Evolutionary conservation across 2,329 filamentous ascomycete genomes (phyloP).

Genomic region (Aspergillus oerlinghausenensis): DNA sequence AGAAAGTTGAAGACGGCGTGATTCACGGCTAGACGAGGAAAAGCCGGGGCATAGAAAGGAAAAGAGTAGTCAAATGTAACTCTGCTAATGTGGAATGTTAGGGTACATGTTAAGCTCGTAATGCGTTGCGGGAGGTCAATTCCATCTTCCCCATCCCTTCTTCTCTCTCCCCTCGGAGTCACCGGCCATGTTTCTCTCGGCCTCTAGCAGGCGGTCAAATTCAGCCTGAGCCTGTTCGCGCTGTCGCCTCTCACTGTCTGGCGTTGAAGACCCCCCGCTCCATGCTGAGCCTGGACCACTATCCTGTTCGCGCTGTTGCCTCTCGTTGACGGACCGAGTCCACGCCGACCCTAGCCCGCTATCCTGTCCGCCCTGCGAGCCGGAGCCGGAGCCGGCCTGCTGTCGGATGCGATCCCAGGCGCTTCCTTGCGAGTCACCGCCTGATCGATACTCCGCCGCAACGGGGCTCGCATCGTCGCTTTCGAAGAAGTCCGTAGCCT

Average conservation of each 20-base stretch:
- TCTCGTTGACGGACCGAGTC: background rate
- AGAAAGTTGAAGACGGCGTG: background rate
- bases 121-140: slow-evolving; percentile 8
- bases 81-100: background rate
- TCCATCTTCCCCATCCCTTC: slow-evolving; percentile 15
- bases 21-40: no score
- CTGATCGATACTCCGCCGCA: slow-evolving; percentile 24
- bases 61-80: background rate
- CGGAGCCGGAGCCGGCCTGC: slow-evolving; percentile 15
- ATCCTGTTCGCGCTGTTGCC: background rate
- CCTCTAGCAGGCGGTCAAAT: slow-evolving; percentile 41
- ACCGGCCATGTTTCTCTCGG: slow-evolving; percentile 29
- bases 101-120: background rate
- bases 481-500: slow-evolving; percentile 27
- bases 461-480: slow-evolving; percentile 36
- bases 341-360: background rate
- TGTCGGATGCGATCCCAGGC: slow-evolving; percentile 37
- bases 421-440: slow-evolving; percentile 19
- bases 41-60: background rate
- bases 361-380: background rate
- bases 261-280: background rate
- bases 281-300: background rate
- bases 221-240: slow-evolving; percentile 39
- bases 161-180: slow-evolving; percentile 8
- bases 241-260: slow-evolving; percentile 21